These are phyloP conservation scores for Echinosophora koreensis DNA, from an alignment of 306 rosid genomes.

Conservation along the genomic window DNA sequence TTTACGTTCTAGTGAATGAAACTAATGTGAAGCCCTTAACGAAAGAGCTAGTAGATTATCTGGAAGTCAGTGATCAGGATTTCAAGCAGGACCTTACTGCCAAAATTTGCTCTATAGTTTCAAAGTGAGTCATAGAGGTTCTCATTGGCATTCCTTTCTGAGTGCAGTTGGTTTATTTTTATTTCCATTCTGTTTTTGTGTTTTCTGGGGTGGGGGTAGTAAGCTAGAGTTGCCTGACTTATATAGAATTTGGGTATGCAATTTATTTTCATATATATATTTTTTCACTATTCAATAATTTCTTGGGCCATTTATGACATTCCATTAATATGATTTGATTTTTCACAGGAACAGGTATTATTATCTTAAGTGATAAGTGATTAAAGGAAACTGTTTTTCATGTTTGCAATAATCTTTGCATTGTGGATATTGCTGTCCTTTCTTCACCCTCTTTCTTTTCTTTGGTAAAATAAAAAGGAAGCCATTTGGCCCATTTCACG, in stretches of 20 bases:
- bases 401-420: slow-evolving; percentile 33
- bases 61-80: slow-evolving; percentile 90
- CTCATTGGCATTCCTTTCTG: slow-evolving; percentile 36
- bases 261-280: not conserved
- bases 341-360: slow-evolving; percentile 18
- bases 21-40: slow-evolving; percentile 87
- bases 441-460: slow-evolving; percentile 27
- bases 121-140: slow-evolving; percentile 73
- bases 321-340: slow-evolving; percentile 34
- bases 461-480: slow-evolving; percentile 36
- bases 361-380: slow-evolving; percentile 5
- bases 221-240: not conserved
- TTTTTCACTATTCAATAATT: slow-evolving; percentile 14
- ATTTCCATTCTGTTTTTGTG: not conserved
- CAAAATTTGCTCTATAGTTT: slow-evolving; percentile 89
- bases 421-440: slow-evolving; percentile 31
- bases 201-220: not conserved
- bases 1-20: slow-evolving; percentile 84
- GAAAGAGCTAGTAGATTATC: slow-evolving; percentile 89
- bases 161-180: slow-evolving; percentile 9
- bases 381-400: slow-evolving; percentile 35
- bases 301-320: slow-evolving; percentile 18
- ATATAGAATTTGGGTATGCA: not conserved
- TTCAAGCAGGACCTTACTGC: slow-evolving; percentile 93
- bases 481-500: slow-evolving; percentile 17